Evolutionary conservation across 495 filamentous ascomycete species (phyloP).

Genomic region (Penicillium canariense): DNA sequence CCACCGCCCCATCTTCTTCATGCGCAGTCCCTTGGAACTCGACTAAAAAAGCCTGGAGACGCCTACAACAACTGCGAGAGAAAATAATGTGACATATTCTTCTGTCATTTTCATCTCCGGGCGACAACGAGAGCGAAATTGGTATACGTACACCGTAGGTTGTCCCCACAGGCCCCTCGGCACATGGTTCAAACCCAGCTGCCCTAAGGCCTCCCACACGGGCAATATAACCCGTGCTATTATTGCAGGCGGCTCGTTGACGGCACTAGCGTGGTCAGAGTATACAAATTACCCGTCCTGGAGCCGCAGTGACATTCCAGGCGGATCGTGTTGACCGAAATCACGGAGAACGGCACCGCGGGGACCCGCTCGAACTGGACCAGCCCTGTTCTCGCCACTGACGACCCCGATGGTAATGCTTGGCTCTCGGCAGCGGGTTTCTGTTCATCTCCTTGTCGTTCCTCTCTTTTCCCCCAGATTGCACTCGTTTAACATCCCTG

Average conservation of each 20-base stretch:
- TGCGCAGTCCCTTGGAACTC: neutral
- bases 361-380: conserved; percentile 2
- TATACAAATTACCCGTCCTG: neutral
- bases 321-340: neutral
- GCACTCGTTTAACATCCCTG: neutral
- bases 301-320: conserved; percentile 4
- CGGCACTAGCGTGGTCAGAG: neutral
- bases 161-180: neutral
- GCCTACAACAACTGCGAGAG: neutral
- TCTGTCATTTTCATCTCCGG: neutral
- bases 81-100: neutral
- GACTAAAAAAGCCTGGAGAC: neutral
- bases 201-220: neutral
- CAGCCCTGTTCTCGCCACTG: conserved; percentile 18
- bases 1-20: neutral
- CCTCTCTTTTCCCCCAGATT: neutral
- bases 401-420: conserved; percentile 10
- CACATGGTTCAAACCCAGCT: neutral
- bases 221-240: neutral
- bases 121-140: neutral
- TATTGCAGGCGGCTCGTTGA: neutral
- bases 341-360: conserved; percentile 11
- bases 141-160: neutral
- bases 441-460: neutral
- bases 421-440: conserved; percentile 10